phyloP scores from a whole-genome alignment of 2,329 filamentous ascomycete genomes.

The Dactylonectria macrodidyma region DNA sequence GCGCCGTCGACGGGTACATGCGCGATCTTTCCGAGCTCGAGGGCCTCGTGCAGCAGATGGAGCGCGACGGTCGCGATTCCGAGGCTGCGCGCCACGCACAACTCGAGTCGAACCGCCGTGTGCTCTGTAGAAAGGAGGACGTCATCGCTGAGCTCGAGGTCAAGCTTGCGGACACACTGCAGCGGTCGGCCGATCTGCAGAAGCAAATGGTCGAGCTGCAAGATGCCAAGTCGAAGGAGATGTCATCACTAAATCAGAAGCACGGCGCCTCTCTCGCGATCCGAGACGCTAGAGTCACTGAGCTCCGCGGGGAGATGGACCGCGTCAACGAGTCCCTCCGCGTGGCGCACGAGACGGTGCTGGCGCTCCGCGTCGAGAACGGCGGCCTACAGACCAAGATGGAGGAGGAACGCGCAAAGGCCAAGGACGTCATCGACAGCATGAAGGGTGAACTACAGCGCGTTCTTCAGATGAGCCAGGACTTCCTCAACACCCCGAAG shows the following conservation, averaged over 20 bases:
- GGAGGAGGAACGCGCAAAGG: slow-evolving; percentile 57
- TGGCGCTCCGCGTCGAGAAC: slow-evolving; percentile 63
- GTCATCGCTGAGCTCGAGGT: slow-evolving; percentile 60
- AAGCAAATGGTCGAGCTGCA: slow-evolving; percentile 57
- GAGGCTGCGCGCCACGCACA: slow-evolving; percentile 53
- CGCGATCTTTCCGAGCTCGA: slow-evolving; percentile 70
- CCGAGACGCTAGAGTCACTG: slow-evolving; percentile 64
- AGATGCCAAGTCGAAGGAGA: slow-evolving; percentile 50
- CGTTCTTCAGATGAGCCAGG: slow-evolving; percentile 62
- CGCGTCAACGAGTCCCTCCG: slow-evolving; percentile 62
- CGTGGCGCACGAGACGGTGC: slow-evolving; percentile 62
- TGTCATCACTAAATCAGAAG: slow-evolving; percentile 55
- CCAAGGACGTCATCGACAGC: slow-evolving; percentile 61
- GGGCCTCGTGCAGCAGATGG: slow-evolving; percentile 63
- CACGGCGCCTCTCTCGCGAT: slow-evolving; percentile 65
- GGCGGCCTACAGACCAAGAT: slow-evolving; percentile 53
- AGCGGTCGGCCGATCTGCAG: slow-evolving; percentile 56
- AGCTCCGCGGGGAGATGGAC: slow-evolving; percentile 65
- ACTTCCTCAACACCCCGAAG: slow-evolving; percentile 56
- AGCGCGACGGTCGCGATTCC: slow-evolving; percentile 54
- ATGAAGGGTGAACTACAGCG: slow-evolving; percentile 68
- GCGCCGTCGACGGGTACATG: slow-evolving; percentile 67
- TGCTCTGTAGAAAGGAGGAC: slow-evolving; percentile 55
- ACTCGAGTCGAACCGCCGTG: slow-evolving; percentile 51
- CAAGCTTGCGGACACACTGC: slow-evolving; percentile 59